Base-by-base conservation (phyloP, 75 land plant genomes). In the Cupressus sempervirens region DNA sequence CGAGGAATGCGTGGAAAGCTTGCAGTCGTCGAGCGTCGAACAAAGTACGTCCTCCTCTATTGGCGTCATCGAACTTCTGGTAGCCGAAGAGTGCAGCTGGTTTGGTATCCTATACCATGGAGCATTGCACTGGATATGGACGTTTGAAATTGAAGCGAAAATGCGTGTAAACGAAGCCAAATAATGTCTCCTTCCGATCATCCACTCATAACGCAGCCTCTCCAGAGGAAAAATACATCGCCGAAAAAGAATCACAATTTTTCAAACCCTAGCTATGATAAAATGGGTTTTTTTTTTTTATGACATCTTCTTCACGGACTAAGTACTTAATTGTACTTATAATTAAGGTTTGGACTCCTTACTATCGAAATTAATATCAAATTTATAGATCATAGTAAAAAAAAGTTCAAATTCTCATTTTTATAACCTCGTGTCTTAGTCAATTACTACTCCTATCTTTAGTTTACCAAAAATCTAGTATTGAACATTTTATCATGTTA, bases 21-120 rank as follows among this genome's bases (percentile, higher is more conserved):
- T 53, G 84, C 84, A 18, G 7, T 13, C 32, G 34, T 29, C 80
- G 52, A 68, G n/a, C 34, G 85, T 53, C 18, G 84, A 40, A 79
- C 87, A 86, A 7, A 86, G 80, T 70, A 11, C 70, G 32, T 83
- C 87, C 84, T 86, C 87, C 73, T n/a, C 74, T 72, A 36, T 72
- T 72, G 74, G 35, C 32, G 74, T 72, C 74, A 72, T 72, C 32
- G 74, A 72, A 13, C 53, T 50, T 50, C 14, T 0, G 3, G 3
- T 15, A 50, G 35, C 4, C 3, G 74, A 72, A 23, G 10, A 72
- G 15, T 13, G 12, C 32, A 72, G 35, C 32, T 72, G 74, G 12
- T 72, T 72, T 13, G 32, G 12, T 8, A 32, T 32, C 74, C 11
- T 12, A 72, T 72, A 11, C 12, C n/a, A 62, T 20, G 67, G n/a